These are phyloP conservation scores for Medicago truncatula DNA, from an alignment of 306 rosid species.

Conservation along the genomic window MtrunA17r5.0-ANR NC_053045.1:60066001-60066500, in stretches of 20 bases:
- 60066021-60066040: constrained; percentile 50
- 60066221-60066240: constrained; percentile 6
- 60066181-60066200: constrained; percentile 32
- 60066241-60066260: background rate
- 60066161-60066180: constrained; percentile 23
- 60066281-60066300: background rate
- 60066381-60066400: too few species aligned
- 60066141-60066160: background rate
- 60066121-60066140: background rate
- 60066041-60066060: constrained; percentile 49
- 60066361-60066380: too few species aligned
- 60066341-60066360: too few species aligned
- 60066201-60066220: background rate
- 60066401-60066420: too few species aligned
- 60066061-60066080: constrained; percentile 60
- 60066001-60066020: constrained; percentile 30
- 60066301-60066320: background rate
- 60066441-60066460: too few species aligned
- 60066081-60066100: background rate
- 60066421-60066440: too few species aligned
- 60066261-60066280: background rate
- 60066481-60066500: background rate
- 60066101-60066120: constrained; percentile 27
- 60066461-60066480: too few species aligned
- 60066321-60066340: too few species aligned